These are phyloP conservation scores for Geosiphon pyriformis DNA, from an alignment of 192 early-diverging fungal genomes.

Conservation along the genomic window DNA sequence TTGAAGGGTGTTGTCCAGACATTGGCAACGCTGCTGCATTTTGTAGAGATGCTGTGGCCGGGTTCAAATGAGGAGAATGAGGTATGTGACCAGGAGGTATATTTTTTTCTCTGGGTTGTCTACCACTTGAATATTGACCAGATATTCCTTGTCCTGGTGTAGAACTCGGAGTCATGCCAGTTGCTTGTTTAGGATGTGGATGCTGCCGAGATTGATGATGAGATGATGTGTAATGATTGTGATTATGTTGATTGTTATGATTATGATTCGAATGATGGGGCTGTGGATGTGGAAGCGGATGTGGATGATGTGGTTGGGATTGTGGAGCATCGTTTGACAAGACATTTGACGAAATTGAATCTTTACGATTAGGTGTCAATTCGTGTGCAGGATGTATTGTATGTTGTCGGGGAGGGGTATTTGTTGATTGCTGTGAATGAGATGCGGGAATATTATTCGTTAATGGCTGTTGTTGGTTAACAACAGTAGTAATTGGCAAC, in stretches of 20 bases:
- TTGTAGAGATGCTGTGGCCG: not conserved
- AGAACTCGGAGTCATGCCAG: not conserved
- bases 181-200: not conserved
- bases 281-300: constrained; percentile 1
- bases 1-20: not conserved
- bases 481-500: too few relatives aligned
- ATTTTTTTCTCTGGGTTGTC: not conserved
- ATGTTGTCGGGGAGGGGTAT: constrained; percentile 6
- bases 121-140: not conserved
- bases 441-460: not conserved
- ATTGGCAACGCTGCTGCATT: not conserved
- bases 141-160: not conserved
- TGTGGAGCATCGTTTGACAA: constrained; percentile 21
- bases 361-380: constrained; percentile 17
- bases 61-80: not conserved
- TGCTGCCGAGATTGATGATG: constrained; percentile 9
- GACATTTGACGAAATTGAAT: constrained; percentile 19
- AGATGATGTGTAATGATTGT: not conserved
- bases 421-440: constrained; percentile 1
- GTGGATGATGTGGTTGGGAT: constrained; percentile 5
- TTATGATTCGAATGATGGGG: constrained; percentile 18
- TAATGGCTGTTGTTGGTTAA: too few relatives aligned
- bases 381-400: not conserved
- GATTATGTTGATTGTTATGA: constrained; percentile 12
- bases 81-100: not conserved